Percentiles rank a stretch among this genome's conserved stretches.
These are phyloP conservation scores for Linum trigynum DNA, from an alignment of 345 rosid species.

Conservation along the genomic window DNA sequence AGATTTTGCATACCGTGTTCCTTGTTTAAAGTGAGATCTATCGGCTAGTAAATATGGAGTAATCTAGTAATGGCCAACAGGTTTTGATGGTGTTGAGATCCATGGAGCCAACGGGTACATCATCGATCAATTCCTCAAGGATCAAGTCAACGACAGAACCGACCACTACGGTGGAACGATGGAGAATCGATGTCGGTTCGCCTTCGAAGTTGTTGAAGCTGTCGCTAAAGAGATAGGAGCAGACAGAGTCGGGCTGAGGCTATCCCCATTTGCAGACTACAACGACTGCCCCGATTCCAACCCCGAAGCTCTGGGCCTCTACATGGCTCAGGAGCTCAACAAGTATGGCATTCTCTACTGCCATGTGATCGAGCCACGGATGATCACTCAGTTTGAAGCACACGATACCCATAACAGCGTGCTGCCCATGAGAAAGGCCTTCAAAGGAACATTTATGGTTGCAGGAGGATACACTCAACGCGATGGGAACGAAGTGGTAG, in stretches of 20 bases:
- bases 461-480: not conserved
- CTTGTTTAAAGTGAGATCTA: not conserved
- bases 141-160: not conserved
- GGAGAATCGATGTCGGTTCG: slow-evolving; percentile 13
- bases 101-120: slow-evolving; percentile 1
- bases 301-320: slow-evolving; percentile 10
- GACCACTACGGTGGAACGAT: slow-evolving; percentile 1
- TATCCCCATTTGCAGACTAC: slow-evolving; percentile 8
- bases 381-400: slow-evolving; percentile 1
- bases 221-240: slow-evolving; percentile 9
- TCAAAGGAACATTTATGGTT: not conserved
- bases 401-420: not conserved
- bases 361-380: slow-evolving; percentile 1
- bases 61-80: not conserved
- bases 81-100: slow-evolving; percentile 3
- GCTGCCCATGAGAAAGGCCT: slow-evolving; percentile 3
- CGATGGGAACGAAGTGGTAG: not conserved
- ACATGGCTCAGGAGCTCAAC: slow-evolving; percentile 4
- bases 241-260: slow-evolving; percentile 12
- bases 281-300: slow-evolving; percentile 4
- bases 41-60: not conserved
- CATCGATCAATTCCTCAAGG: slow-evolving; percentile 1
- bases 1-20: not conserved
- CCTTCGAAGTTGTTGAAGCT: slow-evolving; percentile 9
- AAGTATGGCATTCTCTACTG: not conserved